Conservation (phyloP, 2,329 filamentous ascomycete genomes). For the Sclerotinia trifoliorum region DNA sequence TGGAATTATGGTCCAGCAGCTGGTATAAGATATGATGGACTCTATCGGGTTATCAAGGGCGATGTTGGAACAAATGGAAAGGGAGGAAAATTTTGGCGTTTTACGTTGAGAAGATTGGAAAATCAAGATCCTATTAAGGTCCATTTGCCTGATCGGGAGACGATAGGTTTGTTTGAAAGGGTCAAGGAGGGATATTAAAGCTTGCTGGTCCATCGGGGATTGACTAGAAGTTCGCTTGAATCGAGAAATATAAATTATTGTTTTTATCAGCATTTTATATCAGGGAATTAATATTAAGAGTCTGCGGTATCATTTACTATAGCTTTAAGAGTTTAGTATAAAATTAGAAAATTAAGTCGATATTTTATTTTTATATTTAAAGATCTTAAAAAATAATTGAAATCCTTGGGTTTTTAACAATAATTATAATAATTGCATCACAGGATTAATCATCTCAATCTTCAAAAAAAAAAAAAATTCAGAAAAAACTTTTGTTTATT, state of each 20-base stretch:
- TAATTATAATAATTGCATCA: too few relatives aligned
- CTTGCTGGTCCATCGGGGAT: too few relatives aligned
- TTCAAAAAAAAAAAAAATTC: too few relatives aligned
- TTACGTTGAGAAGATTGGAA: not conserved
- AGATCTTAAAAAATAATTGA: too few relatives aligned
- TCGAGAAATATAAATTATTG: not conserved
- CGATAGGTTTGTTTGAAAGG: not conserved
- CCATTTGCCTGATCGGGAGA: not conserved
- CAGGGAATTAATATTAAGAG: too few relatives aligned
- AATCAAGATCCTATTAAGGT: not conserved
- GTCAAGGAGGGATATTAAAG: slow-evolving; percentile 5
- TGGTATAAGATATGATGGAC: slow-evolving; percentile 8
- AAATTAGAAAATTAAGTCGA: not conserved
- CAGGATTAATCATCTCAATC: too few relatives aligned
- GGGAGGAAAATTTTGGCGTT: not conserved
- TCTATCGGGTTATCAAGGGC: not conserved
- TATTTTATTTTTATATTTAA: too few relatives aligned
- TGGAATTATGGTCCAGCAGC: not conserved
- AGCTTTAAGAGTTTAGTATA: not conserved
- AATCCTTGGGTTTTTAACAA: too few relatives aligned
- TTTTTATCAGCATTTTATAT: not conserved
- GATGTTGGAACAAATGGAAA: not conserved
- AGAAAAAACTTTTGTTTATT: too few relatives aligned
- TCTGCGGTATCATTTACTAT: not conserved
- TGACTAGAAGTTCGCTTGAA: not conserved